phyloP scores from a whole-genome alignment of 1,284 basidiomycete species.

The Trichosporon coremiiforme region DNA sequence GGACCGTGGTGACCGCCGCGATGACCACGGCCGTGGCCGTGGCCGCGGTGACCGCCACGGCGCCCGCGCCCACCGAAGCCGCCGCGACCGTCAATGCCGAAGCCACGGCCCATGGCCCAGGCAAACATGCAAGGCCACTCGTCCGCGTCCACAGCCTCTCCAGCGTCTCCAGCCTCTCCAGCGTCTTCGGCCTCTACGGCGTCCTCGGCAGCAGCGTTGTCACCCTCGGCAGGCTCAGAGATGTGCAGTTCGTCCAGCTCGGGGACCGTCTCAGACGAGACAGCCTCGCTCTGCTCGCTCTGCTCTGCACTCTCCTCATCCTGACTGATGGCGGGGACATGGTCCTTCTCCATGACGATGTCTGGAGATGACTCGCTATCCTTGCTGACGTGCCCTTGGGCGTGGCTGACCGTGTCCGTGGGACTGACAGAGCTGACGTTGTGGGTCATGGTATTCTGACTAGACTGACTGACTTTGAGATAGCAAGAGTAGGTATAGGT shows the following conservation, averaged over 20 bases:
- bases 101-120: neutral
- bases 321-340: neutral
- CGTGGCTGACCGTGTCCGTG: neutral
- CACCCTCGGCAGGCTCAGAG: no score
- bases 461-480: neutral
- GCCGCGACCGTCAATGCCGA: neutral
- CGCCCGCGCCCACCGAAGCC: neutral
- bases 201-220: neutral
- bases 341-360: neutral
- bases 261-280: neutral
- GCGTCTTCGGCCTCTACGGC: neutral
- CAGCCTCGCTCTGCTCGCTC: neutral
- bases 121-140: neutral
- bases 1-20: neutral
- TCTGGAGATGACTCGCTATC: neutral
- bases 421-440: neutral
- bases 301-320: neutral
- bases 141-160: neutral
- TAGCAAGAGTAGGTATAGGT: neutral
- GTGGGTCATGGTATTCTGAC: neutral
- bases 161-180: neutral
- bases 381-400: neutral
- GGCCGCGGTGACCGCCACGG: neutral
- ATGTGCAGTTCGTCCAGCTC: neutral
- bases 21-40: neutral